Percentiles rank a stretch among this genome's conserved stretches.
These are phyloP conservation scores for Phytomonas serpens DNA, from an alignment of 208 protist genomes.

Conservation along the genomic window DNA sequence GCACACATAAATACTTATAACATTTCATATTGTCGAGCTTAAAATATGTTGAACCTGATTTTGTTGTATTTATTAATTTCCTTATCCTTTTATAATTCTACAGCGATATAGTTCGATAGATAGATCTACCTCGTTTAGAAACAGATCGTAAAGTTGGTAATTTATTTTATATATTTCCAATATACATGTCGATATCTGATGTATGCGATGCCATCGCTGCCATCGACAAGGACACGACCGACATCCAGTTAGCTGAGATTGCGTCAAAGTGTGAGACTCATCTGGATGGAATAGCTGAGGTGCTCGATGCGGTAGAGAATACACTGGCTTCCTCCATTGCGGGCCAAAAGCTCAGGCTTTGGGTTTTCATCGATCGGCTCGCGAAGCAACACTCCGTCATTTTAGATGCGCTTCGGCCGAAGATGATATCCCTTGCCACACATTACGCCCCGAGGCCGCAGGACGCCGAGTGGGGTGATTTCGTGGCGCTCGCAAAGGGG, in stretches of 20 bases:
- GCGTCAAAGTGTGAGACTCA: slow-evolving; percentile 58
- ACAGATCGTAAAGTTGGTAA: not conserved
- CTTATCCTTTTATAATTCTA: slow-evolving; percentile 3
- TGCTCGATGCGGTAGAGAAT: slow-evolving; percentile 75
- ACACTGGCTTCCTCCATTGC: slow-evolving; percentile 38
- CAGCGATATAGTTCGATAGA: not conserved
- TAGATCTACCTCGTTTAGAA: not conserved
- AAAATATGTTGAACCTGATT: not conserved
- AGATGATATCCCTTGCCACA: slow-evolving; percentile 43
- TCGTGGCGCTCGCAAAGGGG: slow-evolving; percentile 52
- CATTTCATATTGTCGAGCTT: not conserved
- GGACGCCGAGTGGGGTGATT: slow-evolving; percentile 48
- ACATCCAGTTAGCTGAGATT: slow-evolving; percentile 31
- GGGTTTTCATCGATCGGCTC: slow-evolving; percentile 80
- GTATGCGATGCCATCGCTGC: slow-evolving; percentile 68
- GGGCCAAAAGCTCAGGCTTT: slow-evolving; percentile 52
- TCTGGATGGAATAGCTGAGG: slow-evolving; percentile 42
- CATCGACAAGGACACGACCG: slow-evolving; percentile 42
- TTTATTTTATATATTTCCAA: not conserved
- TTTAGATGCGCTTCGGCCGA: slow-evolving; percentile 63
- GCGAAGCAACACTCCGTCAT: slow-evolving; percentile 77
- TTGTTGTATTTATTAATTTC: not conserved
- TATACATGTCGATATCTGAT: slow-evolving; percentile 42
- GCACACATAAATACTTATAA: not conserved
- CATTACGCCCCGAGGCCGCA: slow-evolving; percentile 24